Percentiles rank a stretch among this genome's conserved stretches.
Conservation (phyloP, 805 yeast genomes). For the Alloascoidea hylecoeti region DNA sequence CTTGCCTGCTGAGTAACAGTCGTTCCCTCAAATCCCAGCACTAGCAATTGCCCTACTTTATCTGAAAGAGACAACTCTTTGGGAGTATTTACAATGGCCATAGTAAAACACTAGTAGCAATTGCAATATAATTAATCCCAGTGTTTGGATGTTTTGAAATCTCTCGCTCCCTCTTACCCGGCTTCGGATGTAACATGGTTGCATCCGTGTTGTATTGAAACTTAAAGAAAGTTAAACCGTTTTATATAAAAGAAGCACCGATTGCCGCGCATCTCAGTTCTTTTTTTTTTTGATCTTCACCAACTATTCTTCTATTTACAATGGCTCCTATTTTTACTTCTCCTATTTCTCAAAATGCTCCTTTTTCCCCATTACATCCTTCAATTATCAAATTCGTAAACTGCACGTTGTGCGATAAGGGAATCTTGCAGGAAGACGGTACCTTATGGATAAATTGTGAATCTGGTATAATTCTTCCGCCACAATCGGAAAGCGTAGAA, state of each 20-base stretch:
- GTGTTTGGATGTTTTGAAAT: no score
- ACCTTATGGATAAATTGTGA: conserved; percentile 29
- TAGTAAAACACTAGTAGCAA: not conserved
- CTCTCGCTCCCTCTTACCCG: no score
- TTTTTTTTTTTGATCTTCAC: not conserved
- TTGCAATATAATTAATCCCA: no score
- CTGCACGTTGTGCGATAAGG: conserved; percentile 25
- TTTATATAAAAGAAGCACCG: no score
- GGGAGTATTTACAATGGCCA: no score
- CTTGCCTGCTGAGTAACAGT: conserved; percentile 37
- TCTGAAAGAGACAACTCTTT: no score
- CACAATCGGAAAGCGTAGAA: conserved; percentile 10
- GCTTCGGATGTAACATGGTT: no score
- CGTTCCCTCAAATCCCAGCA: conserved; percentile 48
- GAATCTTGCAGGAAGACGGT: conserved; percentile 16
- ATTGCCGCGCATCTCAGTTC: no score
- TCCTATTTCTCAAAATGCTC: not conserved
- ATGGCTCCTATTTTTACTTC: not conserved
- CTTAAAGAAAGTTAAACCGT: no score
- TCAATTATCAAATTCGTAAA: conserved; percentile 17
- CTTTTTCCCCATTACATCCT: not conserved
- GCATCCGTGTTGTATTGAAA: no score
- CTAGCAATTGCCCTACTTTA: conserved; percentile 32
- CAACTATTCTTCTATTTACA: not conserved
- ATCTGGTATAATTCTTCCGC: conserved; percentile 25